Percentiles rank a stretch among this genome's conserved stretches.
These are phyloP conservation scores for Hypoxylon rickii DNA, from an alignment of 495 filamentous ascomycete species.

Conservation along the genomic window DNA sequence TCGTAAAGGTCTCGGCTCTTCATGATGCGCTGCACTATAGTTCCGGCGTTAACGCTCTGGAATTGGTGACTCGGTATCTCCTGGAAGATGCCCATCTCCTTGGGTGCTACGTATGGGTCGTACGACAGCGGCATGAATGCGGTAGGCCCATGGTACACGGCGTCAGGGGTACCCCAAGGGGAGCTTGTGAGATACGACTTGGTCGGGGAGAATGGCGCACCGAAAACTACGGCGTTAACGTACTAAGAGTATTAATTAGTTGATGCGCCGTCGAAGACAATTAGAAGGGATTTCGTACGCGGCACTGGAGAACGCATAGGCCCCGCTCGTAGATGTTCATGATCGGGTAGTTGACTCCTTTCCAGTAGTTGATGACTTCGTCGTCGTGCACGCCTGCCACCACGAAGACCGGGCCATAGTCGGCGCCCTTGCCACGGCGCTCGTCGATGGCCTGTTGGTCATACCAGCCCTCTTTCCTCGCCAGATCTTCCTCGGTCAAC, in stretches of 20 bases:
- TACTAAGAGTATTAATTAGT: constrained; percentile 59
- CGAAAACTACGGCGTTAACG: constrained; percentile 83
- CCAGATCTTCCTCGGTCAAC: constrained; percentile 69
- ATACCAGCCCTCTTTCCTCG: constrained; percentile 72
- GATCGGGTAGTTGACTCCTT: constrained; percentile 97
- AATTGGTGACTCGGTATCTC: constrained; percentile 76
- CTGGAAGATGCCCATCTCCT: constrained; percentile 76
- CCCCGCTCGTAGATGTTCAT: constrained; percentile 99
- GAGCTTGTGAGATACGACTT: constrained; percentile 72
- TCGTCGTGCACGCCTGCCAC: constrained; percentile 94
- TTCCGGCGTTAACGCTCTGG: constrained; percentile 84
- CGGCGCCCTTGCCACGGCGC: constrained; percentile 64
- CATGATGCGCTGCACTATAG: constrained; percentile 90
- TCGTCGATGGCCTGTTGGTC: constrained; percentile 62
- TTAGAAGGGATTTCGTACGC: constrained; percentile 56
- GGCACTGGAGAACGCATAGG: constrained; percentile 92
- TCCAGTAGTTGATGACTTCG: constrained; percentile 90
- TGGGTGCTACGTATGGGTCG: constrained; percentile 82
- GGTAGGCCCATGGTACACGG: constrained; percentile 94
- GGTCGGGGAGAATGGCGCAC: constrained; percentile 83
- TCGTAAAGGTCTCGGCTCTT: constrained; percentile 83
- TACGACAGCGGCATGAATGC: constrained; percentile 85
- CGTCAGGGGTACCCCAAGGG: constrained; percentile 74
- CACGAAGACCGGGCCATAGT: constrained; percentile 82
- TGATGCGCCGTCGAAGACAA: neutral